These are phyloP conservation scores for Eucalyptus globulus DNA, from an alignment of 345 rosid genomes.

Conservation along the genomic window DNA sequence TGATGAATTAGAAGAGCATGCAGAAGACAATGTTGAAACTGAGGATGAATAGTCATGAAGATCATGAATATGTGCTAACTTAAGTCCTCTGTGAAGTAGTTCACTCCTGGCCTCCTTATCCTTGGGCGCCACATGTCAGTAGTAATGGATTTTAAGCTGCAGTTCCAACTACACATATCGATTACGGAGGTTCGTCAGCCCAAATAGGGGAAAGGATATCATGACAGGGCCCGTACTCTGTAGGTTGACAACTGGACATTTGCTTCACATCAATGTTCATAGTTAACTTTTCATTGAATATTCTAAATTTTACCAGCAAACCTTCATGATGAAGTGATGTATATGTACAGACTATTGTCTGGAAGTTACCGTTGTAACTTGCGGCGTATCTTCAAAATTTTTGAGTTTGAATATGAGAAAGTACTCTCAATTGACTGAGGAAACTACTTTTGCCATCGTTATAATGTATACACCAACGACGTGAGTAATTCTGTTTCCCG, in stretches of 20 bases:
- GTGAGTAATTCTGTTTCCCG: neutral
- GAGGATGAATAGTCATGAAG: conserved; percentile 3
- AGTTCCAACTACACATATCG: neutral
- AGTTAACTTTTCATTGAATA: neutral
- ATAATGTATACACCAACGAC: neutral
- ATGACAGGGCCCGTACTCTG: neutral
- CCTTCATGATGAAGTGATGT: neutral
- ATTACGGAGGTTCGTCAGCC: neutral
- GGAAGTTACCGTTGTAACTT: neutral
- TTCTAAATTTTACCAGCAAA: neutral
- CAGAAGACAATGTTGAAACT: conserved; percentile 11
- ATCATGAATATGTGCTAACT: neutral
- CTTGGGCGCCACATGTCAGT: neutral
- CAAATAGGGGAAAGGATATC: neutral
- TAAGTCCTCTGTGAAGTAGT: neutral
- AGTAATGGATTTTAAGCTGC: neutral
- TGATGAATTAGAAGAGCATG: conserved; percentile 54
- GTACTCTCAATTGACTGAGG: neutral
- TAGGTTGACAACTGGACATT: neutral
- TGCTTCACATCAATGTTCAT: neutral
- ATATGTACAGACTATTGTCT: neutral
- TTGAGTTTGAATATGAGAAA: neutral
- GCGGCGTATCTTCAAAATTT: neutral
- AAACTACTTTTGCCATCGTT: neutral
- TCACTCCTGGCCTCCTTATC: neutral